Conservation (phyloP, 2,329 filamentous ascomycete genomes). For the Apiospora arundinis region DNA sequence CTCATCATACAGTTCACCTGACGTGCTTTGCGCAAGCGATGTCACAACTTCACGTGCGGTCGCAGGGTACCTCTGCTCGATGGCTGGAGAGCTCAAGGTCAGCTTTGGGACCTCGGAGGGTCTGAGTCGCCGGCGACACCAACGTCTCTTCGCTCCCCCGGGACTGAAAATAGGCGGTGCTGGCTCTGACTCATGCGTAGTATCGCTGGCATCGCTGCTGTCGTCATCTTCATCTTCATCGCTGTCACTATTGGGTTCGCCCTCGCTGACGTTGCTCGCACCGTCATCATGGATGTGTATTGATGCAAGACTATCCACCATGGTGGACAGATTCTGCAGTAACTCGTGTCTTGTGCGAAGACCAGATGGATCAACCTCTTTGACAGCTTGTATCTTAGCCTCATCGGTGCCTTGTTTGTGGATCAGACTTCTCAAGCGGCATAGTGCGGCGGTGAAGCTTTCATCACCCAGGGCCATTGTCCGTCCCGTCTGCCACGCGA, state of each 20-base stretch:
- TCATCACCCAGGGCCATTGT: slow-evolving; percentile 45
- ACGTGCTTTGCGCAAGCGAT: slow-evolving; percentile 24
- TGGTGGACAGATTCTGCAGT: not conserved
- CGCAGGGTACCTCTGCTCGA: slow-evolving; percentile 17
- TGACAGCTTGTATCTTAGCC: slow-evolving; percentile 22
- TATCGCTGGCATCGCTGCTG: slow-evolving; percentile 20
- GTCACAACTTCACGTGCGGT: slow-evolving; percentile 25
- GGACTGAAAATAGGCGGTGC: too few relatives aligned
- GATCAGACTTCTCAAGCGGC: slow-evolving; percentile 33
- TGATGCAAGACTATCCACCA: not conserved
- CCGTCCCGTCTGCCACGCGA: slow-evolving; percentile 51
- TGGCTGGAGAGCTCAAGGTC: slow-evolving; percentile 5
- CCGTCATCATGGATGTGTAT: too few relatives aligned
- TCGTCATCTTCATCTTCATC: not conserved
- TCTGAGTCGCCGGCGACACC: slow-evolving; percentile 14
- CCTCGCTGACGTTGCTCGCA: too few relatives aligned
- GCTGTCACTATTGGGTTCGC: not conserved
- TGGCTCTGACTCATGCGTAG: too few relatives aligned
- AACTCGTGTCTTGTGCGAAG: not conserved
- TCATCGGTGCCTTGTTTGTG: slow-evolving; percentile 24
- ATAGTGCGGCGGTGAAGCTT: slow-evolving; percentile 29
- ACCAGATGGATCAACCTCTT: not conserved
- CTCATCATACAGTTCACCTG: slow-evolving; percentile 39
- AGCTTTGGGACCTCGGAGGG: not conserved
- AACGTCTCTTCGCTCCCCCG: slow-evolving; percentile 13